Evolutionary conservation across 1,139 yeast species (phyloP).

Genomic region (Blastobotrys aristatus): DNA sequence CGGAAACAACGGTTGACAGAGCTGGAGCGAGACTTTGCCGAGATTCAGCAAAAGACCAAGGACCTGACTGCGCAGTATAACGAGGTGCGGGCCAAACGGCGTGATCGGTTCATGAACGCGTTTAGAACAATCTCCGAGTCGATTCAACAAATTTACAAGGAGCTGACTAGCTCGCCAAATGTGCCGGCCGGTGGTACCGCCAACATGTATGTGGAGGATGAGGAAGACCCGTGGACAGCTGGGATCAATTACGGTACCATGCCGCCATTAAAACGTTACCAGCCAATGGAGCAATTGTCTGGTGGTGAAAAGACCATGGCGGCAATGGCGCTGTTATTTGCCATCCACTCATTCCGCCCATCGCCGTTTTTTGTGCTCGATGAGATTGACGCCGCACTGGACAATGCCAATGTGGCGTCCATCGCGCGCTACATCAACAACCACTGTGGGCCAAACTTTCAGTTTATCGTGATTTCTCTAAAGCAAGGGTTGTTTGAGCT

Average conservation of each 20-base stretch:
- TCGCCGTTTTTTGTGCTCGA: slow-evolving; percentile 95
- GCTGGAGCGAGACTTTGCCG: slow-evolving; percentile 61
- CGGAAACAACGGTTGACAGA: slow-evolving; percentile 57
- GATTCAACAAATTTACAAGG: slow-evolving; percentile 82
- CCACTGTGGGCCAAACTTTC: slow-evolving; percentile 75
- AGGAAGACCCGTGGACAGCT: slow-evolving; percentile 71
- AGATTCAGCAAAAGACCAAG: slow-evolving; percentile 58
- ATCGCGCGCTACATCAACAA: slow-evolving; percentile 78
- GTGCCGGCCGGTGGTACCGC: slow-evolving; percentile 85
- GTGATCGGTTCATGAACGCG: slow-evolving; percentile 60
- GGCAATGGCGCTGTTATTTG: slow-evolving; percentile 85
- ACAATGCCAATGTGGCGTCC: slow-evolving; percentile 76
- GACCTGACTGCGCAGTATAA: slow-evolving; percentile 54
- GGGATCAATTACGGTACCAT: slow-evolving; percentile 91
- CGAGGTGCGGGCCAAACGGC: slow-evolving; percentile 54
- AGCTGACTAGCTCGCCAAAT: slow-evolving; percentile 60
- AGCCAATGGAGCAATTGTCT: slow-evolving; percentile 87
- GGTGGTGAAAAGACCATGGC: slow-evolving; percentile 99
- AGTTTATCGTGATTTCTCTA: slow-evolving; percentile 88
- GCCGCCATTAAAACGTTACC: slow-evolving; percentile 93
- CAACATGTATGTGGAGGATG: slow-evolving; percentile 77
- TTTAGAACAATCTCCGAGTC: slow-evolving; percentile 67
- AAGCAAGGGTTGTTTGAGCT: slow-evolving; percentile 83
- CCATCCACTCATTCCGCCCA: slow-evolving; percentile 86
- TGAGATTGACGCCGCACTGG: slow-evolving; percentile 97